Evolutionary conservation across 1,284 basidiomycete genomes (phyloP), one percentile per base, ranked within the genome.

Genomic region (Microbotryomycetes sp.): DNA sequence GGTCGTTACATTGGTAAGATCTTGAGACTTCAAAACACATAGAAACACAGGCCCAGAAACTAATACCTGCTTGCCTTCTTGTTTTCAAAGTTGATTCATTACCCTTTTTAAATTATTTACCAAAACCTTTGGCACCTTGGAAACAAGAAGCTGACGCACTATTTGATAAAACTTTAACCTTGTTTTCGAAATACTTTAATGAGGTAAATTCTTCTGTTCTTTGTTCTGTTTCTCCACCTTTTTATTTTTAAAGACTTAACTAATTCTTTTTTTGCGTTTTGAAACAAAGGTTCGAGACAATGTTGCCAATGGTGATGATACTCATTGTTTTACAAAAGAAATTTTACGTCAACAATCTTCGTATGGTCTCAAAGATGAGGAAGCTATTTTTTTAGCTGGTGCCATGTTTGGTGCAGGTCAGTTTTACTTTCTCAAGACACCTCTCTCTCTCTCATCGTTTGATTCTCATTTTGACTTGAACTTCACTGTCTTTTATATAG

Each of bases 381-480:
- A 74, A 53, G 68, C 70, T 19, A 67, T 65, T 19, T 73, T 72
- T 67, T 62, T 74, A 28, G 70, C 70, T 29, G 68, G 70, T 36
- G 70, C 70, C 25, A 72, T 74, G 68, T 71, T 67, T 22, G 62
- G 69, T 31, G 62, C 63, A 22, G 62, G 64, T 26, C 14, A 7
- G 36, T 23, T 42, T 42, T 19, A 19, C 12, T 19, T 30, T 23
- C 9, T 42, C 25, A 6, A n/a, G n/a, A 19, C 3, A 16, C 29
- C 16, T 26, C 23, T 3, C n/a, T 19, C 3, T 26, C 14, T 32
- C 3, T 6, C 16, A 25, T 3, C 48, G 32, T 42, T 7, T 6
- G 16, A 19, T 50, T 16, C 19, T 15, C 16, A 23, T 26, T 9
- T n/a, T 28, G 36, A 42, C 19, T 19, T 42, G 36, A 42, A 9